Base-by-base conservation (phyloP, 306 rosid genomes). In the Fragaria nilgerrensis region DNA sequence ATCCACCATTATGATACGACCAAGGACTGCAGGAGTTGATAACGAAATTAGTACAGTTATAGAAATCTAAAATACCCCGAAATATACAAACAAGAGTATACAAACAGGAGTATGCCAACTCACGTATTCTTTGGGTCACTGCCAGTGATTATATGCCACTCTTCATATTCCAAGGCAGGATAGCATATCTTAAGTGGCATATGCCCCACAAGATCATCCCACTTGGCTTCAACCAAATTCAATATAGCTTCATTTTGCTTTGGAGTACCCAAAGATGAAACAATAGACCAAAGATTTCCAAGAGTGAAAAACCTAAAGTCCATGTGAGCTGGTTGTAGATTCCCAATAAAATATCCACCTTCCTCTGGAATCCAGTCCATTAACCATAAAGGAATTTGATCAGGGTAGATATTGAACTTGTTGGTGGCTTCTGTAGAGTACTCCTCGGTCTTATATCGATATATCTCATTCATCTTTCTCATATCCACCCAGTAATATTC, bases 1-100 rank as follows among this genome's bases (percentile, higher is more conserved):
- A 95, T 75, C 99, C 99, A 34, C 97, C 98, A 66, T 95, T 95
- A 77, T 95, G 99, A 85, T 95, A 95, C 64, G 99, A 95, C 99
- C 97, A 95, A 39, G 99, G 90, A 62, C 99, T 95, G 96, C 77
- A 75, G 73, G 77, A 79, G 68, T 77, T 45, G 64, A 78, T 41
- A 73, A 36, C 49, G 39, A 11, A 83, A 68, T 69, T 78, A 76
- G 67, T 72, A 32, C 62, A 48, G 78, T 37, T 7, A 43, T 25
- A 73, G 29, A 64, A 47, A 72, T 61, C 63, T 37, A 39, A 22
- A 29, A 69, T 32, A 49, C 50, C 23, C 9, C 10, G 50, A 50
- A 41, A 72, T 43, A 74, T 68, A 72, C 36, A 66, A n/a, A 62
- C 23, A 50, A 36, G 27, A 36, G 63, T 14, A 37, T 14, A 41